Conservation (phyloP, 2,329 filamentous ascomycete genomes). For the Colletotrichum magnum region DNA sequence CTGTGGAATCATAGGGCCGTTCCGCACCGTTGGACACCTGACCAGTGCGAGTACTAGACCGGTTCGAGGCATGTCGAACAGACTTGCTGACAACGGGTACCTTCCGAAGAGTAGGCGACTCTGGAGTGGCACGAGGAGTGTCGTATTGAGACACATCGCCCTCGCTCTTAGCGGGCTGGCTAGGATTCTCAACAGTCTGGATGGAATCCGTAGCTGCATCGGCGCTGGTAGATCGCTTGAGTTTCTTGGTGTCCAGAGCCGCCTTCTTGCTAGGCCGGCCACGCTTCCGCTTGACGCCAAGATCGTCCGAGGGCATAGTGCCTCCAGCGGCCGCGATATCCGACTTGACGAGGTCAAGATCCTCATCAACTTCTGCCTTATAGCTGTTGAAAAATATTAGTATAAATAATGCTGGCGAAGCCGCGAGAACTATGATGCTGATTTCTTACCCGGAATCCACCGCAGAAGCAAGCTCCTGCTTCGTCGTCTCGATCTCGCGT, state of each 20-base stretch:
- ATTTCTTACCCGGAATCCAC: not conserved
- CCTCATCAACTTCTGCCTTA: not conserved
- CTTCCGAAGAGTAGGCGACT: constrained; percentile 11
- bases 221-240: not conserved
- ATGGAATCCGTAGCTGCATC: not conserved
- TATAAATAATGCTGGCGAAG: not conserved
- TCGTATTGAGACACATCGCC: not conserved
- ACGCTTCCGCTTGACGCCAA: constrained; percentile 10
- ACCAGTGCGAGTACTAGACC: not conserved
- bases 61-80: not conserved
- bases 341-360: constrained; percentile 18
- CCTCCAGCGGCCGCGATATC: constrained; percentile 7
- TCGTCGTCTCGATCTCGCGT: constrained; percentile 15
- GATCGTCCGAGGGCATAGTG: not conserved
- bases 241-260: not conserved
- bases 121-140: not conserved
- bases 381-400: constrained; percentile 6
- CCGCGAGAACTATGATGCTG: not conserved
- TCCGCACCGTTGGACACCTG: too few species aligned
- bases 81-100: not conserved
- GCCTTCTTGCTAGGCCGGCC: not conserved
- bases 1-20: too few species aligned
- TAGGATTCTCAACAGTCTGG: not conserved
- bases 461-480: constrained; percentile 13
- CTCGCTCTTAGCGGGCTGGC: not conserved